Evolutionary conservation across 352 stramenopile genomes (phyloP).

Genomic region (Phytopythium boreale): DNA sequence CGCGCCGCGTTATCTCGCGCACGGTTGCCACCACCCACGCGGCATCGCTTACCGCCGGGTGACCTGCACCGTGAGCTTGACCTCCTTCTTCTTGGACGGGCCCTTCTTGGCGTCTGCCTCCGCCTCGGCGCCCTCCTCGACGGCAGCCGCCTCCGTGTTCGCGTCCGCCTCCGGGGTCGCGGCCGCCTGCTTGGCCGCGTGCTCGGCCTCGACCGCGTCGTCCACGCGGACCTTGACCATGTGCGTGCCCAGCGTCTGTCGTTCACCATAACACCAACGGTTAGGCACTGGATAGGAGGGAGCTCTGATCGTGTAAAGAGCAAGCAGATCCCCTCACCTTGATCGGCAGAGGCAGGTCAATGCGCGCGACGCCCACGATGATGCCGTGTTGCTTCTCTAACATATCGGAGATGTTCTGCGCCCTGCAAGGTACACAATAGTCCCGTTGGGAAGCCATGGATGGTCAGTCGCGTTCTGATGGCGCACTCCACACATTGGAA

Average conservation of each 20-base stretch:
- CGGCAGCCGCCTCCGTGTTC: slow-evolving; percentile 12
- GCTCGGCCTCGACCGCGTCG: slow-evolving; percentile 69
- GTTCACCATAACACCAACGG: neutral
- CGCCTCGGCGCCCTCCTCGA: slow-evolving; percentile 21
- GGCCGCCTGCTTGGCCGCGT: slow-evolving; percentile 32
- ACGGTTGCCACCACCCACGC: too few relatives aligned
- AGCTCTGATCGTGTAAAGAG: neutral
- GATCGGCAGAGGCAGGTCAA: slow-evolving; percentile 68
- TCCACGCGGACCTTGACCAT: slow-evolving; percentile 82
- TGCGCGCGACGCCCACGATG: slow-evolving; percentile 74
- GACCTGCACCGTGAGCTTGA: slow-evolving; percentile 57
- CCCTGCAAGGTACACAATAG: slow-evolving; percentile 22
- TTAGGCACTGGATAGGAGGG: neutral
- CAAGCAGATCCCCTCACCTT: slow-evolving; percentile 30
- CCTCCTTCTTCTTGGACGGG: slow-evolving; percentile 75
- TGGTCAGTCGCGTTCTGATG: neutral
- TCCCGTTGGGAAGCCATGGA: neutral
- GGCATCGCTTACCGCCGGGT: slow-evolving; percentile 65
- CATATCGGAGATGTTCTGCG: slow-evolving; percentile 84
- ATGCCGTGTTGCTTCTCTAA: slow-evolving; percentile 82
- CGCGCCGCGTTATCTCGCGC: too few relatives aligned
- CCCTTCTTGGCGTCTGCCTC: slow-evolving; percentile 28
- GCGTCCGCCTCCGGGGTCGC: slow-evolving; percentile 17
- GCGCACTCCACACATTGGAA: neutral
- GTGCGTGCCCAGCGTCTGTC: slow-evolving; percentile 69